Conservation (phyloP, 2,329 filamentous ascomycete genomes). For the Trichoderma citrinoviride region DNA sequence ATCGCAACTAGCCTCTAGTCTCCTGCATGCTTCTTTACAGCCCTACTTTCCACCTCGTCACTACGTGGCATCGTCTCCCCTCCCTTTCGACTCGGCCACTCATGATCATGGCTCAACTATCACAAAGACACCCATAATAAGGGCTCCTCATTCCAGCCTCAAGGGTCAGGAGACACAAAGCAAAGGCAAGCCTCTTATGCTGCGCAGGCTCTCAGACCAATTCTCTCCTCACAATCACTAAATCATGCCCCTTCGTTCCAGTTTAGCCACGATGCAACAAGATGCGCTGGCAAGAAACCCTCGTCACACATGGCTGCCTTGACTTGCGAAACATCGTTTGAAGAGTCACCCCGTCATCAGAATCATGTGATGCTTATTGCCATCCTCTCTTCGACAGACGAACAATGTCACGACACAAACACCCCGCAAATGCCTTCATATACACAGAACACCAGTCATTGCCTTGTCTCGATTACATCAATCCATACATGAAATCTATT, state of each 20-base stretch:
- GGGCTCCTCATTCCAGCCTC: background rate
- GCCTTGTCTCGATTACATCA: background rate
- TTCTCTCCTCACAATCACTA: background rate
- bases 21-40: background rate
- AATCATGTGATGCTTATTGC: background rate
- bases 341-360: background rate
- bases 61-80: background rate
- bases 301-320: conserved; percentile 1
- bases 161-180: background rate
- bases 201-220: background rate
- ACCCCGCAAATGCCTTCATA: background rate
- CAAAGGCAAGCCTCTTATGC: background rate
- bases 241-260: background rate
- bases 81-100: background rate
- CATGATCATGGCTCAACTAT: background rate
- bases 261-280: background rate
- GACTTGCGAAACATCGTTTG: background rate
- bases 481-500: background rate
- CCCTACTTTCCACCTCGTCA: background rate
- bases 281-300: background rate
- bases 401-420: background rate
- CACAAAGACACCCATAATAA: no score
- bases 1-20: background rate
- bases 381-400: background rate
- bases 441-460: background rate